A percentile compares a stretch with the other conserved stretches of the same genome.
These are phyloP conservation scores for Russula sp. DNA, from an alignment of 768 basidiomycete genomes.

Conservation along the genomic window DNA sequence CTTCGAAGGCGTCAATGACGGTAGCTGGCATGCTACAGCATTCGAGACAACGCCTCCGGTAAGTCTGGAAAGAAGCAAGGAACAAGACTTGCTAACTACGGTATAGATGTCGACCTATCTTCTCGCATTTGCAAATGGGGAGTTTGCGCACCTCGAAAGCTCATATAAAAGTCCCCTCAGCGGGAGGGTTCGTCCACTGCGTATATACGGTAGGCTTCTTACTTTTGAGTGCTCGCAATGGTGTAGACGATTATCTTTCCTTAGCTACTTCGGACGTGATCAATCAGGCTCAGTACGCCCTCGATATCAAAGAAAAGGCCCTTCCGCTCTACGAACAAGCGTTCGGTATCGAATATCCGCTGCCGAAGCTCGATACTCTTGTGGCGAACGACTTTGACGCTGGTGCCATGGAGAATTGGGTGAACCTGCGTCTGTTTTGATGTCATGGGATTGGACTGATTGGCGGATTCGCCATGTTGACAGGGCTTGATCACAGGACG, in stretches of 20 bases:
- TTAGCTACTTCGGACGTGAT: slow-evolving; percentile 77
- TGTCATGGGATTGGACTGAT: not conserved
- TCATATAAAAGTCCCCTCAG: slow-evolving; percentile 76
- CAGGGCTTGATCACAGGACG: slow-evolving; percentile 85
- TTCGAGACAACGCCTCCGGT: slow-evolving; percentile 77
- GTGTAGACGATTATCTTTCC: slow-evolving; percentile 11
- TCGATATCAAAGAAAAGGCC: slow-evolving; percentile 78
- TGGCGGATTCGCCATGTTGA: not conserved
- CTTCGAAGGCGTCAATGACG: slow-evolving; percentile 29
- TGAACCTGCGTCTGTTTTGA: slow-evolving; percentile 19
- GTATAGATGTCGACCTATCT: slow-evolving; percentile 78
- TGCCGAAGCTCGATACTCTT: slow-evolving; percentile 92
- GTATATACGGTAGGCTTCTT: slow-evolving; percentile 59
- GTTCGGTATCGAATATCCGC: slow-evolving; percentile 87
- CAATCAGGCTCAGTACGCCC: slow-evolving; percentile 76
- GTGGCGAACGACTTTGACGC: slow-evolving; percentile 89
- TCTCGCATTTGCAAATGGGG: slow-evolving; percentile 80
- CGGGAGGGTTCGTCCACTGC: slow-evolving; percentile 73
- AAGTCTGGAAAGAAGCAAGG: slow-evolving; percentile 9
- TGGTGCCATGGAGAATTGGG: slow-evolving; percentile 92
- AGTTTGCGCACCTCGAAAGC: slow-evolving; percentile 66
- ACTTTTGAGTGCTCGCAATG: not conserved
- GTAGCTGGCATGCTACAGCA: slow-evolving; percentile 73
- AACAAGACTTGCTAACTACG: not conserved
- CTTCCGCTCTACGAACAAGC: slow-evolving; percentile 89